Conservation (phyloP, 192 early-diverging fungal species). For the Gryganskiella cystojenkinii region DNA sequence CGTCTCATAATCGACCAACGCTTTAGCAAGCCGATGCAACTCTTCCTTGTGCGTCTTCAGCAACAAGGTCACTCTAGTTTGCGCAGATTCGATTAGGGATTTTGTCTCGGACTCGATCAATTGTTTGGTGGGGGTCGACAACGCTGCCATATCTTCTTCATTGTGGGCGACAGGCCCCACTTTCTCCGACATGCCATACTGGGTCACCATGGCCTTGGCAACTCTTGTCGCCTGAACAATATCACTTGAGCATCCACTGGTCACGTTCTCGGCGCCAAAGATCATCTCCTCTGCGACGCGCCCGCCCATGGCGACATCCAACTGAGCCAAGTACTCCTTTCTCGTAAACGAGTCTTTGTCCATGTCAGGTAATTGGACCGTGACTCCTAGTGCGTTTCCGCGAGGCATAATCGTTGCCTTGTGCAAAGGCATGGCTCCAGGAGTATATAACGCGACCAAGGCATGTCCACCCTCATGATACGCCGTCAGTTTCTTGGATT, state of each 20-base stretch:
- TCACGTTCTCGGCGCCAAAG: conserved; percentile 93
- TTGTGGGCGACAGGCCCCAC: conserved; percentile 85
- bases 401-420: conserved; percentile 99
- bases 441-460: conserved; percentile 93
- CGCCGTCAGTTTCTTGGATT: conserved; percentile 90
- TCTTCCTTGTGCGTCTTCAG: conserved; percentile 85
- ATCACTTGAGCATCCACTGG: conserved; percentile 94
- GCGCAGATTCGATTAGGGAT: conserved; percentile 77
- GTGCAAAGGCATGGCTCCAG: conserved; percentile 94
- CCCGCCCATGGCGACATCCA: conserved; percentile 99
- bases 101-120: conserved; percentile 91
- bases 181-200: conserved; percentile 95
- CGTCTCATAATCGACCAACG: conserved; percentile 97
- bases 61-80: conserved; percentile 75
- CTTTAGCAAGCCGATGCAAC: conserved; percentile 89
- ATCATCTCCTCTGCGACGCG: conserved; percentile 97
- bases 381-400: conserved; percentile 85
- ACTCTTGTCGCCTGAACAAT: conserved; percentile 89
- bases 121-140: conserved; percentile 80
- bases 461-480: conserved; percentile 99
- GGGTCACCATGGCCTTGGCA: conserved; percentile 91
- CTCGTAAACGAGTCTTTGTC: conserved; percentile 85
- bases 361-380: conserved; percentile 93
- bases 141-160: conserved; percentile 77
- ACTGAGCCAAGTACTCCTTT: conserved; percentile 85